Base-by-base conservation (phyloP, 139 green algal genomes). In the Haematococcus lacustris region DNA sequence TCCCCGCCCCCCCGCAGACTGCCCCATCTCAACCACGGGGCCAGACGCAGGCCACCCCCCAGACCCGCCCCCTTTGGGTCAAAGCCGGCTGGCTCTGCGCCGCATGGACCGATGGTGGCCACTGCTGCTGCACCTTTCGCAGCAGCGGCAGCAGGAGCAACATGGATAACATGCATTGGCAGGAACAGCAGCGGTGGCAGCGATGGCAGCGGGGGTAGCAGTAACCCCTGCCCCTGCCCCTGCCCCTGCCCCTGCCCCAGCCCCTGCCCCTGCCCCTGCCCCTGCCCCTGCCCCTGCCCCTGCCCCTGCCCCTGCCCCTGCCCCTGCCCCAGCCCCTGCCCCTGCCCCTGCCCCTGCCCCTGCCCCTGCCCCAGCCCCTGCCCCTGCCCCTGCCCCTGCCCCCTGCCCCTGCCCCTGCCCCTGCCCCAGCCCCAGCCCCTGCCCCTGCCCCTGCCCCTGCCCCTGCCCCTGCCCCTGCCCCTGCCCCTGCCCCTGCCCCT, bases 21-120 rank as follows among this genome's bases (percentile, higher is more conserved):
- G 59, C 75, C 79, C 40, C 53, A 79, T 30, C 60, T 38, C 33
- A 84, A 62, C 75, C 79, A 81, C 0, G 74, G 68, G 3, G 79
- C 51, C 34, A 84, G 51, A 41, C 57, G 74, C 40, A 76, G n/a
- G n/a, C 79, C 79, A 25, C 70, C 70, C 7, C 32, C 53, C n/a
- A n/a, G n/a, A n/a, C n/a, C n/a, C n/a, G n/a, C n/a, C n/a, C n/a
- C n/a, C n/a, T n/a, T n/a, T n/a, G n/a, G n/a, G n/a, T n/a, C n/a
- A n/a, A n/a, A n/a, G n/a, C n/a, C n/a, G n/a, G n/a, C n/a, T n/a
- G n/a, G n/a, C n/a, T n/a, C n/a, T n/a, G n/a, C n/a, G n/a, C 53
- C 33, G 53, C 33, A 60, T 71, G 28, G 30, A 1, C 28, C 62
- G 38, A 7, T 74, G 79, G 4, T 73, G 71, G 38, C 73, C 78